phyloP scores from a whole-genome alignment of 2,329 filamentous ascomycete genomes.

The Chlorencoelia australis region DNA sequence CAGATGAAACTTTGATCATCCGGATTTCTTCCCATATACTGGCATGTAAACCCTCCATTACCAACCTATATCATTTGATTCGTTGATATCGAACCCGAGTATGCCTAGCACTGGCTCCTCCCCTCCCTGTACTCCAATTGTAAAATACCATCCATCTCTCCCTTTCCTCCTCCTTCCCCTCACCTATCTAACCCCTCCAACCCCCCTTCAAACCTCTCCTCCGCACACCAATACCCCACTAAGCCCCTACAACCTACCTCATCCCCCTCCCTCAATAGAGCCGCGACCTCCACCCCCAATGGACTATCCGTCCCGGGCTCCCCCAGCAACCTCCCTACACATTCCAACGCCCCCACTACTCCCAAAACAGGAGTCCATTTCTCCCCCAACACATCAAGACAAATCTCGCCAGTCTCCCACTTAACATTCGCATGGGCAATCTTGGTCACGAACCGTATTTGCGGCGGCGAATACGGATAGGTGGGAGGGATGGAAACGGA shows the following conservation, averaged over 20 bases:
- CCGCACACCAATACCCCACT: constrained; percentile 60
- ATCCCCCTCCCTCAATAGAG: constrained; percentile 56
- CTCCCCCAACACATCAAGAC: constrained; percentile 72
- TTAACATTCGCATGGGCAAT: constrained; percentile 78
- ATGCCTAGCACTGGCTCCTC: too few relatives aligned
- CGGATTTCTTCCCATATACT: too few relatives aligned
- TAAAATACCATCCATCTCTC: background rate
- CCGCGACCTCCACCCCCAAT: constrained; percentile 70
- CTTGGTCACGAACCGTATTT: constrained; percentile 70
- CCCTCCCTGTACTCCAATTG: too few relatives aligned
- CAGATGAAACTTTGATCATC: too few relatives aligned
- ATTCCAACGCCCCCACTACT: constrained; percentile 62
- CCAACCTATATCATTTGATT: too few relatives aligned
- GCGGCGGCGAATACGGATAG: constrained; percentile 73
- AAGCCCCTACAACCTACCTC: constrained; percentile 55
- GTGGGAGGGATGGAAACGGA: constrained; percentile 62
- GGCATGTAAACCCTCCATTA: too few relatives aligned
- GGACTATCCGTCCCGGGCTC: constrained; percentile 65
- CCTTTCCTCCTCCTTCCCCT: background rate
- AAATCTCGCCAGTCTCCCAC: constrained; percentile 77
- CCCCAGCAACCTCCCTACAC: constrained; percentile 58
- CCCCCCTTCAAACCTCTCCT: constrained; percentile 18
- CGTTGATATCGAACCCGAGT: too few relatives aligned
- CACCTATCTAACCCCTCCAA: constrained; percentile 5
- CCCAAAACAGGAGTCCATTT: constrained; percentile 83